Evolutionary conservation across 1,284 basidiomycete species (phyloP).

Genomic region (Microbotryum saponariae): DNA sequence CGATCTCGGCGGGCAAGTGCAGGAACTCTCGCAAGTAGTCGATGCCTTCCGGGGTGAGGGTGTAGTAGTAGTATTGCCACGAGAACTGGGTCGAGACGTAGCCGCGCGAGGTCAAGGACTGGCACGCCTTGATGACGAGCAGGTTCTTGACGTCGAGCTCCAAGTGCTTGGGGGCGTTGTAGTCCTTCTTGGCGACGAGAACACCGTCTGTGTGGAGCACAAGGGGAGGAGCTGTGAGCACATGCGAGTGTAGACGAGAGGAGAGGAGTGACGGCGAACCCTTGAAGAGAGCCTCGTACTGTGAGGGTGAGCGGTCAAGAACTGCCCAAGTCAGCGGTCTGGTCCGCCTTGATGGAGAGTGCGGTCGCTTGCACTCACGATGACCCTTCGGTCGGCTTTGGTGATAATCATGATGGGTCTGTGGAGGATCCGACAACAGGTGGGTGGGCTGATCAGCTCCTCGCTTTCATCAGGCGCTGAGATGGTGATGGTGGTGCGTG

Average conservation of each 20-base stretch:
- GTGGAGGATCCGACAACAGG: neutral
- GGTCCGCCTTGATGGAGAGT: neutral
- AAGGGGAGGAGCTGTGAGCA: neutral
- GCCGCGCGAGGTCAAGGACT: constrained; percentile 91
- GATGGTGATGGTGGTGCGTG: too few relatives aligned
- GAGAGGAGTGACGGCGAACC: constrained; percentile 49
- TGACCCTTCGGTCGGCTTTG: constrained; percentile 37
- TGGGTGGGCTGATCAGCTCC: neutral
- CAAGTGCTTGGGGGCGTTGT: constrained; percentile 88
- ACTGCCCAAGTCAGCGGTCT: neutral
- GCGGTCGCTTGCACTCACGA: constrained; percentile 20
- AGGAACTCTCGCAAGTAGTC: constrained; percentile 93
- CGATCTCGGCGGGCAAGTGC: constrained; percentile 86
- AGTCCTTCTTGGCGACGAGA: constrained; percentile 98
- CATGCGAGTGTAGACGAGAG: neutral
- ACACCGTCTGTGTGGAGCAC: constrained; percentile 67
- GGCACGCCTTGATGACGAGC: constrained; percentile 98
- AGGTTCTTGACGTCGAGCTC: constrained; percentile 96
- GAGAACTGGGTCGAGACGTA: constrained; percentile 86
- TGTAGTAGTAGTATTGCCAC: constrained; percentile 55
- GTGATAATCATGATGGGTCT: constrained; percentile 38
- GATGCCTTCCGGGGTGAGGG: constrained; percentile 86
- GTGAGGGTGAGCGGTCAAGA: neutral
- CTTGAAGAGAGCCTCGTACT: constrained; percentile 92
- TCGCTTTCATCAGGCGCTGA: too few relatives aligned